Evolutionary conservation across 345 rosid genomes (phyloP), one percentile per base, ranked within the genome.

Genomic region (Hypericum perforatum): DNA sequence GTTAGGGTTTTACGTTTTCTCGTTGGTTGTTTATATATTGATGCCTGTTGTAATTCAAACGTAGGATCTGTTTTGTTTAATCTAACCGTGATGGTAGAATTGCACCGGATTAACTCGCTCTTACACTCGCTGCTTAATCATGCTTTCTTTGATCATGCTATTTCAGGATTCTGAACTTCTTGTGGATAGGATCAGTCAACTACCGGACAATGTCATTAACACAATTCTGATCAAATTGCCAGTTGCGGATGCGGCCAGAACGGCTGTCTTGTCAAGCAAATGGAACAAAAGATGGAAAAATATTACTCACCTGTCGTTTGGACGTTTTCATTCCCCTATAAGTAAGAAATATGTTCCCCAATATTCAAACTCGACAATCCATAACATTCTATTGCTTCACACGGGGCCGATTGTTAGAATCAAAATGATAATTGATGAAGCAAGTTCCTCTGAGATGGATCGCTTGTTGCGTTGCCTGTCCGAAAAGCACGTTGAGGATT

Each of bases 241-340:
- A 0, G 46, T 12, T 11, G 41, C 22, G 7, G 63, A 40, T 16
- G 63, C 39, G 9, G 45, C 42, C 1, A 59, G 48, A n/a, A 59
- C 62, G n/a, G 41, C 54, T 10, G 16, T 59, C 11, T 41, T 59
- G 45, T 49, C 54, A 16, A 49, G 5, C 7, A 59, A 11, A 59
- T 59, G 62, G 62, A 41, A 54, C 15, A 9, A 59, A 6, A 59
- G 41, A 49, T 59, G 62, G 62, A 2, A 39, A 1, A 16, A 43
- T n/a, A 3, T 59, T 11, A 12, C 55, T 11, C 46, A 58, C n/a
- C 63, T 41, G n/a, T 16, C 49, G 3, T 59, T 59, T 37, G 41
- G 48, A 9, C 53, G 39, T 7, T 15, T 7, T 39, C 7, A 10
- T 9, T 40, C 39, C 38, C 5, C 45, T 12, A 39, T 16, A 11